phyloP scores from a whole-genome alignment of 257 asterid genomes.

The Schizonepeta tenuifolia region DNA sequence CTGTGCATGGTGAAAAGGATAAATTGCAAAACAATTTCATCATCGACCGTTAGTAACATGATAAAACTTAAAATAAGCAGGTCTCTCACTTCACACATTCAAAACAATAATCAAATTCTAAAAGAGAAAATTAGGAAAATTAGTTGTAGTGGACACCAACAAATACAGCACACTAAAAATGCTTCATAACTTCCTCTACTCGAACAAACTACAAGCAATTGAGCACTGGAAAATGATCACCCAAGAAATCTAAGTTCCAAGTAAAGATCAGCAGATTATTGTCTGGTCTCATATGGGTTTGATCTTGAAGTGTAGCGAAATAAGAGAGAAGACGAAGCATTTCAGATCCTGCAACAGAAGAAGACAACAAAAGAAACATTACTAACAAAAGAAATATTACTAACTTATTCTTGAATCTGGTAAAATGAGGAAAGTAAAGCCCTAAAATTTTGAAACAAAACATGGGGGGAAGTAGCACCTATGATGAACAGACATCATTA shows the following conservation, averaged over 20 bases:
- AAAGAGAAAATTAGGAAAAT: conserved; percentile 8
- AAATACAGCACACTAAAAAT: conserved; percentile 16
- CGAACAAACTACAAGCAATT: conserved; percentile 25
- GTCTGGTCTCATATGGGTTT: conserved; percentile 62
- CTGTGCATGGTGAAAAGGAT: neutral
- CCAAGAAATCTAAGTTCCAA: neutral
- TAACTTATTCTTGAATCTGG: neutral
- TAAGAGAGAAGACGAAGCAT: conserved; percentile 86
- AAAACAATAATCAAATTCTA: conserved; percentile 6
- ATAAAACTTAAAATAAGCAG: conserved; percentile 14
- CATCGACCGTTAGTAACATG: conserved; percentile 12
- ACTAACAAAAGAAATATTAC: conserved; percentile 11
- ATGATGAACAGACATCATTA: neutral
- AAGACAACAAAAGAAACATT: conserved; percentile 24
- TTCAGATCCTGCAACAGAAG: conserved; percentile 74
- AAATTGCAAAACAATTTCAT: neutral
- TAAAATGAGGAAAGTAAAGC: neutral
- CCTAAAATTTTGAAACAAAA: neutral
- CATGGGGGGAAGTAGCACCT: neutral
- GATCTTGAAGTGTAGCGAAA: conserved; percentile 89
- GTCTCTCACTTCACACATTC: conserved; percentile 2
- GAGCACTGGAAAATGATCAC: conserved; percentile 21
- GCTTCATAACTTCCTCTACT: conserved; percentile 4
- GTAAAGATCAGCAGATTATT: conserved; percentile 16
- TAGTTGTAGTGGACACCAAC: conserved; percentile 12